Evolutionary conservation across 345 rosid species (phyloP), one percentile per base, ranked within the genome.

Genomic region (Melaleuca alternifolia): DNA sequence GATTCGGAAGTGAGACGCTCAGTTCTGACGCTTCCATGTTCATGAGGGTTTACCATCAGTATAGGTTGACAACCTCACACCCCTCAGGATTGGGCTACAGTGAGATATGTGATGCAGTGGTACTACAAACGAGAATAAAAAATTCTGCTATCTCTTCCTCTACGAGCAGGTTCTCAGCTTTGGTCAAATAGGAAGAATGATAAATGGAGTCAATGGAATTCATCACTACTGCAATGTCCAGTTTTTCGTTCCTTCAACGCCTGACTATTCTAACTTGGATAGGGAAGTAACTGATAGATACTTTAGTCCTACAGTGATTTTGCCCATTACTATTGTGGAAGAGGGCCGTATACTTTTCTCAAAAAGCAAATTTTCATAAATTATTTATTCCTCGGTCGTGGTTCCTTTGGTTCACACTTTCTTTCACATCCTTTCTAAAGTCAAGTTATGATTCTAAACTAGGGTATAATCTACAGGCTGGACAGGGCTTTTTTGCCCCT

Each of bases 401-500:
- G 26, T 71, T 71, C 24, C 48, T 71, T 2, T 71, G 79, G 79
- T 71, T 18, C 79, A 33, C 13, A 16, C 46, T 9, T 41, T 71
- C 79, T 71, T 71, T 71, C 79, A 33, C 44, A 71, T 18, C 26
- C 12, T 71, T 71, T 71, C 79, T 33, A 5, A 33, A 48, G 48
- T 18, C 48, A 48, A 71, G 85, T 83, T 21, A 28, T 41, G 26
- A 85, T 18, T 85, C 26, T 57, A 11, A 33, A 59, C 51, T 61
- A 54, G 50, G 7, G 24, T 50, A n/a, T 2, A 30, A 91, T 86
- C 52, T 33, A n/a, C 90, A 96, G 99, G 99, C 88, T 86, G 92
- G 92, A 92, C 93, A 3, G 98, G 98, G 50, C 88, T 97, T 28
- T 89, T 93, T 82, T 97, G 99, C 86, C 99, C 97, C 0, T 96